These are phyloP conservation scores for Ambispora gerdemannii DNA, from an alignment of 192 early-diverging fungal species.

Conservation along the genomic window DNA sequence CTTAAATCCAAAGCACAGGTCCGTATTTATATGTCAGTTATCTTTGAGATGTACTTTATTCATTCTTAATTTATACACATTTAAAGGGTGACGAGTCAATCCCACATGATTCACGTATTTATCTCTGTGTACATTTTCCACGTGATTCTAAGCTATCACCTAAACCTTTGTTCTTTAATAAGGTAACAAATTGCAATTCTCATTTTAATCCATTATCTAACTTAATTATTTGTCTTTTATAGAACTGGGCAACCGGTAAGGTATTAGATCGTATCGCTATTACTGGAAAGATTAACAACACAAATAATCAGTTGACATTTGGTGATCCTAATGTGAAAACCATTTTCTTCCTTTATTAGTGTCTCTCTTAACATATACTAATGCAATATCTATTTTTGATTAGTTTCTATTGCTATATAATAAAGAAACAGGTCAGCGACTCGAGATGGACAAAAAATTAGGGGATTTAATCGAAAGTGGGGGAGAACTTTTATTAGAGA, in stretches of 20 bases:
- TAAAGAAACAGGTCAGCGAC: conserved; percentile 1
- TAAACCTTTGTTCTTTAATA: conserved; percentile 36
- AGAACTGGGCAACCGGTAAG: conserved; percentile 33
- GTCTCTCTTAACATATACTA: not conserved
- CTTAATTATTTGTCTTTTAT: not conserved
- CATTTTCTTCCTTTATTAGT: not conserved
- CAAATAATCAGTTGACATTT: conserved; percentile 25
- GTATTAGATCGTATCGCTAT: conserved; percentile 31
- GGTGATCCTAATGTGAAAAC: conserved; percentile 30
- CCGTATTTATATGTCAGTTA: not conserved
- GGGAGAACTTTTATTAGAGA: conserved; percentile 21
- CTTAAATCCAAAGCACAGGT: conserved; percentile 36
- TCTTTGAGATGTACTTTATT: not conserved
- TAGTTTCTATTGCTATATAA: conserved; percentile 3
- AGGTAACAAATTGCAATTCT: conserved; percentile 20
- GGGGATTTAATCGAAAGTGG: conserved; percentile 18
- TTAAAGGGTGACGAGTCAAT: conserved; percentile 28
- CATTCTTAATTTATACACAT: not conserved
- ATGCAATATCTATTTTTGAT: not conserved
- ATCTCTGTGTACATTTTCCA: conserved; percentile 32
- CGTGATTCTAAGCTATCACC: not conserved
- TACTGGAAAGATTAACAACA: conserved; percentile 28
- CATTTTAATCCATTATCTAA: not conserved
- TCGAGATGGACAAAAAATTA: conserved; percentile 14
- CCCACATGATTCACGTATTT: conserved; percentile 30